Conservation (phyloP, 2,329 filamentous ascomycete genomes). For the Emergomyces orientalis region DNA sequence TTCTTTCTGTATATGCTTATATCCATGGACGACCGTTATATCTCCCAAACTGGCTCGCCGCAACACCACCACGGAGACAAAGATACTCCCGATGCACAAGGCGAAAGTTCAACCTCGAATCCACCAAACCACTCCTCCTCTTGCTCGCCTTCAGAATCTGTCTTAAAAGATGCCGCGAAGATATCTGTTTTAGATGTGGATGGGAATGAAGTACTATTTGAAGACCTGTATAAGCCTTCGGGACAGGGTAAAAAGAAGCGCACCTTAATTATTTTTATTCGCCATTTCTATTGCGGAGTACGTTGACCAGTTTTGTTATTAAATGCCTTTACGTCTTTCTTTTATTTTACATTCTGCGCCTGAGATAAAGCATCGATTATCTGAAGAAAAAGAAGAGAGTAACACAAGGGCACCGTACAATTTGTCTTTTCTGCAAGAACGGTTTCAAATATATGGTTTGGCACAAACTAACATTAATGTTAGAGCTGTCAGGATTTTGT, state of each 20-base stretch:
- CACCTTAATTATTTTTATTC: slow-evolving; percentile 63
- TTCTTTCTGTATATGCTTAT: not conserved
- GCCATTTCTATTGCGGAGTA: slow-evolving; percentile 75
- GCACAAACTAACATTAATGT: slow-evolving; percentile 3
- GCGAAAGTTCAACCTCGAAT: not conserved
- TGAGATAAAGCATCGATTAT: not conserved
- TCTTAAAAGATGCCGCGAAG: slow-evolving; percentile 11
- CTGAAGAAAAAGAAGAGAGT: not conserved
- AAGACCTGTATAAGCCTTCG: slow-evolving; percentile 45
- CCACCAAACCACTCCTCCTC: not conserved
- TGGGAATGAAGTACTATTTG: slow-evolving; percentile 53
- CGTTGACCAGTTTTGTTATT: slow-evolving; percentile 26
- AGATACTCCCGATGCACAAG: not conserved
- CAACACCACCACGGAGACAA: not conserved
- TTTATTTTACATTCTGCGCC: not conserved
- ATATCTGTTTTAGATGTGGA: slow-evolving; percentile 48
- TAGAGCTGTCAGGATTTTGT: slow-evolving; percentile 68
- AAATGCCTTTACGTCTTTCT: not conserved
- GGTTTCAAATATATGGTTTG: not conserved
- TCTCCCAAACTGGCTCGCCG: not conserved
- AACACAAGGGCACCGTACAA: not conserved
- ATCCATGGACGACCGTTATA: not conserved
- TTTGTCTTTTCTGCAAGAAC: not conserved
- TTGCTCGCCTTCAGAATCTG: slow-evolving; percentile 6
- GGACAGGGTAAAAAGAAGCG: slow-evolving; percentile 33